Evolutionary conservation across 2,329 filamentous ascomycete species (phyloP).

Genomic region (Calonectria ilicicola): DNA sequence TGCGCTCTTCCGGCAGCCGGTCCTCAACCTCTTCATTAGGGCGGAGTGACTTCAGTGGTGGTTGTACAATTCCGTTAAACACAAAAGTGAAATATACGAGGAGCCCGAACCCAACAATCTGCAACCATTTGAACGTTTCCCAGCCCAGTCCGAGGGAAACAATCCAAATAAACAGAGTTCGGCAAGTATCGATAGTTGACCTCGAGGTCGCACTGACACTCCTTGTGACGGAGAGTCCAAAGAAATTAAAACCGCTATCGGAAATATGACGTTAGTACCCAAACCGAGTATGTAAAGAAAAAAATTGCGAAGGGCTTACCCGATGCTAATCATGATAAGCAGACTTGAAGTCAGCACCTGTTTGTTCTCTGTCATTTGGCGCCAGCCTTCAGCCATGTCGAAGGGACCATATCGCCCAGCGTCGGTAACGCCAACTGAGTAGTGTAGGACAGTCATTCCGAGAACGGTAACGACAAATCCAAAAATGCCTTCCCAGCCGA

Average conservation of each 20-base stretch:
- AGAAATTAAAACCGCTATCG: conserved; percentile 94
- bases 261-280: conserved; percentile 32
- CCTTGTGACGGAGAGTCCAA: conserved; percentile 92
- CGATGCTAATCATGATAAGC: conserved; percentile 97
- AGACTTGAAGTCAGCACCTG: conserved; percentile 82
- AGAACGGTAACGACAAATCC: conserved; percentile 84
- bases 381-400: conserved; percentile 87
- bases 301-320: conserved; percentile 63
- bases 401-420: conserved; percentile 86
- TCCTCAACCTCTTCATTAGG: conserved; percentile 67
- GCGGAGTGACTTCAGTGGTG: conserved; percentile 79
- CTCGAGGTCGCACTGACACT: conserved; percentile 91
- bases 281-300: no score
- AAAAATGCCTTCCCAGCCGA: conserved; percentile 96
- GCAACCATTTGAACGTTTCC: conserved; percentile 98
- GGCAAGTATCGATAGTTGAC: conserved; percentile 96
- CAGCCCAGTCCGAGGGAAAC: conserved; percentile 92
- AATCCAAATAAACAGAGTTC: conserved; percentile 98
- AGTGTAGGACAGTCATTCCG: conserved; percentile 84
- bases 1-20: conserved; percentile 84
- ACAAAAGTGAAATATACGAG: conserved; percentile 97
- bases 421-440: conserved; percentile 79
- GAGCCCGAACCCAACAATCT: conserved; percentile 87
- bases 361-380: conserved; percentile 79
- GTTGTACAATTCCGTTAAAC: conserved; percentile 93